Base-by-base conservation (phyloP, 495 filamentous ascomycete genomes). In the Penicillium maclennaniae region DNA sequence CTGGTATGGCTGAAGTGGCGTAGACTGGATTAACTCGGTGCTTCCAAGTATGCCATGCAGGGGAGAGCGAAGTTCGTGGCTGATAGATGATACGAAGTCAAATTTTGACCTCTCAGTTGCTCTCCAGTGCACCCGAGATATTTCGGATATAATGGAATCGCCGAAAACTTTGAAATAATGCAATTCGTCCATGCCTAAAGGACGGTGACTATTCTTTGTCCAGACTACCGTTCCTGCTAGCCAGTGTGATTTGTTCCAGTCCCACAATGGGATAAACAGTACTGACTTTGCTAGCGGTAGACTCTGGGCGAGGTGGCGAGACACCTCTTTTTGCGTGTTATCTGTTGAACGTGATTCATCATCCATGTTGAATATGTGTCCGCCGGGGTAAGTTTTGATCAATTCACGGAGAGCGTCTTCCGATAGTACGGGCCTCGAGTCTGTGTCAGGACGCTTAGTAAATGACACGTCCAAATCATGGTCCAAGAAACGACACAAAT, bases 11-110 rank as follows among this genome's bases (percentile, higher is more conserved):
- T 80, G 71, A 4, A 83, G 69, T 15, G 71, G 54, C 0, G 76
- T 81, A 12, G 81, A 77, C 20, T 80, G 72, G 6, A 91, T 59
- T 28, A 91, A 73, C 63, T 90, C 86, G 1, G 80, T 74, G 56
- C 77, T 82, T 0, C 81, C 83, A 0, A 88, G 61, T 44, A 88
- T 84, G 3, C 86, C 86, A 54, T 89, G 85, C 15, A 91, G 65
- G 0, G 87, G 87, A 0, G 81, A 86, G 0, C 87, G 79, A 19
- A 91, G 72, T 54, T 91, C 87, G 60, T 91, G 87, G 27, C 83
- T 87, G 23, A 91, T 79, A 10, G 82, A 87, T 0, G 83, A 83
- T 26, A 91, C 82, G 49, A 90, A 84, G 49, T 86, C 85, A 2
- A 82, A 79, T 58, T 91, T 90, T 19, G 80, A 77, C 45, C 69